Evolutionary conservation across 805 yeast genomes (phyloP).

Genomic region (Suhomyces prunicola): DNA sequence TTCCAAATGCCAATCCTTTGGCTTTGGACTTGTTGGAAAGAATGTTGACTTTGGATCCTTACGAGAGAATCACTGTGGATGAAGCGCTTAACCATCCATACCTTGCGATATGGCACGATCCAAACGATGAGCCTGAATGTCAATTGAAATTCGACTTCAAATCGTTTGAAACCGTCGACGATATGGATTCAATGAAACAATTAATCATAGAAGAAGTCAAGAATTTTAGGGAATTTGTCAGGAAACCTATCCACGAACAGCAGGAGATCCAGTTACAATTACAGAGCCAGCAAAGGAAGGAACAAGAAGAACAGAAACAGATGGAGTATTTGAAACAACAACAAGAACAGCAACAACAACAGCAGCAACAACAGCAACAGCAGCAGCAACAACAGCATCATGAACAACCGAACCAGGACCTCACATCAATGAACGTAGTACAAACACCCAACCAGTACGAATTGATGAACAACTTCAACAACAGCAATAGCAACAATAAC

Average conservation of each 20-base stretch:
- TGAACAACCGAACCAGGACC: background rate
- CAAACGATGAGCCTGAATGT: slow-evolving; percentile 86
- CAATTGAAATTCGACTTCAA: slow-evolving; percentile 75
- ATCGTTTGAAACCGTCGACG: slow-evolving; percentile 80
- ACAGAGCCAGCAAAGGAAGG: slow-evolving; percentile 27
- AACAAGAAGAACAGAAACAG: slow-evolving; percentile 18
- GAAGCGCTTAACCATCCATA: slow-evolving; percentile 90
- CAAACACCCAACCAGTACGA: slow-evolving; percentile 9
- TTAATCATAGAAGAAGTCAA: slow-evolving; percentile 80
- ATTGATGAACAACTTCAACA: slow-evolving; percentile 9
- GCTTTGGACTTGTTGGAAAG: slow-evolving; percentile 70
- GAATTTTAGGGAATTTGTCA: slow-evolving; percentile 73
- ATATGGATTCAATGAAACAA: slow-evolving; percentile 67
- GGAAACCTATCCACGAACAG: slow-evolving; percentile 65
- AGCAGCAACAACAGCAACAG: slow-evolving; percentile 2
- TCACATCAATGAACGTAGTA: slow-evolving; percentile 3
- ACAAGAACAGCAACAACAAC: slow-evolving; percentile 5
- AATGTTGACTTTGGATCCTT: slow-evolving; percentile 87
- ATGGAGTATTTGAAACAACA: slow-evolving; percentile 12
- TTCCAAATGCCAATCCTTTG: slow-evolving; percentile 82
- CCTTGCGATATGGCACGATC: slow-evolving; percentile 76
- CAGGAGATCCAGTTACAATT: slow-evolving; percentile 39
- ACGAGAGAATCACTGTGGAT: slow-evolving; percentile 77
- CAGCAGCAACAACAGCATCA: background rate
- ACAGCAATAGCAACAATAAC: slow-evolving; percentile 6